Conservation (phyloP, 176 grass and related monocot species). For the Otatea glauca region DNA sequence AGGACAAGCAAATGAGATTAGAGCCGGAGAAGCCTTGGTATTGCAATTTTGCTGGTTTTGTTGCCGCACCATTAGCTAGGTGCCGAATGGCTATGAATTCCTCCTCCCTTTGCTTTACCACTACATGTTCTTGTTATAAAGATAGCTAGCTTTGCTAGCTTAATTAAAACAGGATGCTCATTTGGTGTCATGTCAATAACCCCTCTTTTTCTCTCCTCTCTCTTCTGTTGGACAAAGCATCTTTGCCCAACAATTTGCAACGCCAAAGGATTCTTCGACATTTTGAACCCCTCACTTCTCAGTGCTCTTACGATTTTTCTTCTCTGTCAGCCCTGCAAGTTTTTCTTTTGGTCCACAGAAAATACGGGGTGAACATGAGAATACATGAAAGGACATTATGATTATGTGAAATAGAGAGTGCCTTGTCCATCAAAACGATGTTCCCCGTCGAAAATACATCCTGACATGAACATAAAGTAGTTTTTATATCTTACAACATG, state of each 20-base stretch:
- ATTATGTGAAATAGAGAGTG: no score
- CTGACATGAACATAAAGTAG: slow-evolving; percentile 39
- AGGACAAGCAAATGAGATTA: not conserved
- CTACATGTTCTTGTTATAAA: slow-evolving; percentile 59
- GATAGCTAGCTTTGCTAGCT: slow-evolving; percentile 60
- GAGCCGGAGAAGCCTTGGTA: not conserved
- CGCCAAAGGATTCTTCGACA: slow-evolving; percentile 29
- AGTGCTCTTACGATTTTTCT: slow-evolving; percentile 47
- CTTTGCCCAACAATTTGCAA: slow-evolving; percentile 51
- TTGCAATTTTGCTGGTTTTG: slow-evolving; percentile 19
- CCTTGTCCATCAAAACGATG: no score
- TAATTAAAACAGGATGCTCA: slow-evolving; percentile 53
- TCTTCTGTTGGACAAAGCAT: slow-evolving; percentile 51
- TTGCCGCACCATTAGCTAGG: slow-evolving; percentile 17
- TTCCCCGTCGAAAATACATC: slow-evolving; percentile 46
- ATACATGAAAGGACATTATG: not conserved
- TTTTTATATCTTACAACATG: slow-evolving; percentile 1
- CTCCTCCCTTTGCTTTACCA: slow-evolving; percentile 45
- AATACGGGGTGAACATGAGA: slow-evolving; percentile 2
- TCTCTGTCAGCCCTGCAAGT: not conserved
- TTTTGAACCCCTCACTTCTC: slow-evolving; percentile 42
- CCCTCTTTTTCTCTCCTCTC: slow-evolving; percentile 29
- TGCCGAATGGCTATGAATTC: slow-evolving; percentile 54
- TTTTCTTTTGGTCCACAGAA: not conserved
- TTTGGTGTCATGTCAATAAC: slow-evolving; percentile 58